Conservation (phyloP, 1,139 yeast genomes). For the Pneumocystis wakefieldiae region DNA sequence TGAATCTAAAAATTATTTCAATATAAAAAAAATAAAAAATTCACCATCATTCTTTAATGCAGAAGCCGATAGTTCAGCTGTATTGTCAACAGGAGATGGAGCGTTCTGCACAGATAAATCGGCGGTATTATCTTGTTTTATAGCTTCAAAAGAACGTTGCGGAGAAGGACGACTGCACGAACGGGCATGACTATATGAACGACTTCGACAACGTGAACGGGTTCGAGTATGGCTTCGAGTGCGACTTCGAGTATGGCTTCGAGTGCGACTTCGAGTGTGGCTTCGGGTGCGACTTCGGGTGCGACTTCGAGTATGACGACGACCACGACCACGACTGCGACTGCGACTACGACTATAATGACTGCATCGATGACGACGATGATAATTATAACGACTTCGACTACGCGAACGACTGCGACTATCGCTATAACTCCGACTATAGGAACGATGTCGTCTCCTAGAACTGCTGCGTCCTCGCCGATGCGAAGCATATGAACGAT, state of each 20-base stretch:
- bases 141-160: too few relatives aligned
- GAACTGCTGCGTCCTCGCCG: constrained; percentile 9
- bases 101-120: too few relatives aligned
- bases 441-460: constrained; percentile 11
- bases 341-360: constrained; percentile 1
- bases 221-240: not conserved
- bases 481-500: constrained; percentile 10
- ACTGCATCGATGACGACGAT: not conserved
- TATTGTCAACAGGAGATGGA: too few relatives aligned
- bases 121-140: too few relatives aligned
- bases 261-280: not conserved
- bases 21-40: too few relatives aligned
- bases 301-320: not conserved
- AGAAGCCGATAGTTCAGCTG: too few relatives aligned
- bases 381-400: not conserved
- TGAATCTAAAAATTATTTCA: too few relatives aligned
- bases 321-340: not conserved
- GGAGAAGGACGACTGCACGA: too few relatives aligned
- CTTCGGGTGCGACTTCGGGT: not conserved
- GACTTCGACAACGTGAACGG: not conserved
- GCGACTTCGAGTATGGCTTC: not conserved
- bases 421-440: constrained; percentile 13
- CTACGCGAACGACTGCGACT: constrained; percentile 9
- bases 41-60: too few relatives aligned
- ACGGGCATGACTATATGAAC: too few relatives aligned